These are phyloP conservation scores for Lactarius pseudohatsudake DNA, from an alignment of 768 basidiomycete species.

Conservation along the genomic window DNA sequence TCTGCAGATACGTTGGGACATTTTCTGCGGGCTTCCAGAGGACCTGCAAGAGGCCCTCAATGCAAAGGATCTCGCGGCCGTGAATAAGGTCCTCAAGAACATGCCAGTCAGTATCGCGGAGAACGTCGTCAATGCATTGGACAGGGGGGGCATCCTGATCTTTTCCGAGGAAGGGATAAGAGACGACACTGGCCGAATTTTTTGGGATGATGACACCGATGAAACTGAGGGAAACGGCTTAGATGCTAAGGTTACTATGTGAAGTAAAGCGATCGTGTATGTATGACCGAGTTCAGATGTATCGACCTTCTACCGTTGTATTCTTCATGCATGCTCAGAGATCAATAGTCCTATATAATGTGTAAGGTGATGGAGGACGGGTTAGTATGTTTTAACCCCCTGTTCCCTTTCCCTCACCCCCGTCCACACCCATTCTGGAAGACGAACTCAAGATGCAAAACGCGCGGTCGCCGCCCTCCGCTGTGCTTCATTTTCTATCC, in stretches of 20 bases:
- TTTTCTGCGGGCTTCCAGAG: conserved; percentile 71
- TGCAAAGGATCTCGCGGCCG: conserved; percentile 68
- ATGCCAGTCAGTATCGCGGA: conserved; percentile 87
- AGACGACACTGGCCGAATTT: conserved; percentile 55
- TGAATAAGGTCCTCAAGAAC: conserved; percentile 85
- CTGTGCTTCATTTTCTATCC: conserved; percentile 25
- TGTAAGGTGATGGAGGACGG: background rate
- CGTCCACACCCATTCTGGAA: conserved; percentile 19
- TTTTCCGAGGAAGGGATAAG: conserved; percentile 76
- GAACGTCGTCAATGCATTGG: conserved; percentile 72
- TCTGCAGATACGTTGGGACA: conserved; percentile 87
- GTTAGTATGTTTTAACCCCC: background rate
- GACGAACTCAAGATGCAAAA: conserved; percentile 17
- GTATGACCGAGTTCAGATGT: background rate
- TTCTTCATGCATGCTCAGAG: background rate
- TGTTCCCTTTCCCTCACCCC: conserved; percentile 6
- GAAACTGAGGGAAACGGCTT: background rate
- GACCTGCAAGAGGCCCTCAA: conserved; percentile 74
- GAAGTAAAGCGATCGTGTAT: conserved; percentile 2
- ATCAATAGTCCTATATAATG: background rate
- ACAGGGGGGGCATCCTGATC: conserved; percentile 86
- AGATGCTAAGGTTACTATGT: background rate
- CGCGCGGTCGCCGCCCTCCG: conserved; percentile 23
- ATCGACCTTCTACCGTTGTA: background rate
- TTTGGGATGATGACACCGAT: conserved; percentile 26